phyloP scores from a whole-genome alignment of 2,329 filamentous ascomycete genomes.

The Chrysoporthe deuterocubensis region DNA sequence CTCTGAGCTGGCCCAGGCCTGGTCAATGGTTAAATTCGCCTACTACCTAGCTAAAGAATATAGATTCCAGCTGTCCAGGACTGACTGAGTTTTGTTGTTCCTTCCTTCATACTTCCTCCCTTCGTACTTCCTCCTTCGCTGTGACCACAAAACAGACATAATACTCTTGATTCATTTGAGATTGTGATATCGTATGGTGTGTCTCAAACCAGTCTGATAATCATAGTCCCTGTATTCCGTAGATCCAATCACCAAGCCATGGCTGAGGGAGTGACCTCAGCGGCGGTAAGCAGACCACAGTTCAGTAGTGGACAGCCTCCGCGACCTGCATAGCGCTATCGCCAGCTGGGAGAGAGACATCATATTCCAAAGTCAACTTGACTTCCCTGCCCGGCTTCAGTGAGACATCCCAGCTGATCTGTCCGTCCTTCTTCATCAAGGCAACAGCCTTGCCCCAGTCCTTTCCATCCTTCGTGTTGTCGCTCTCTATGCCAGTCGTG shows the following conservation, averaged over 20 bases:
- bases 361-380: conserved; percentile 64
- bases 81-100: not conserved
- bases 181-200: not conserved
- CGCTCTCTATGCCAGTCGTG: conserved; percentile 38
- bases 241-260: not conserved
- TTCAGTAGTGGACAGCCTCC: not conserved
- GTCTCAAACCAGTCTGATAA: not conserved
- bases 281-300: not conserved
- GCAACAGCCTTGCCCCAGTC: conserved; percentile 61
- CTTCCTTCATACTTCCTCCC: not conserved
- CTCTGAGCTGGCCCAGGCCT: not conserved
- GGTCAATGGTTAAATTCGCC: not conserved
- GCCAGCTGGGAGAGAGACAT: conserved; percentile 58
- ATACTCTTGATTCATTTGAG: not conserved
- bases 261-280: not conserved
- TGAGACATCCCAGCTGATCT: conserved; percentile 62
- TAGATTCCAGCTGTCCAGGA: not conserved
- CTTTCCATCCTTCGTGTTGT: conserved; percentile 37
- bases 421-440: conserved; percentile 58
- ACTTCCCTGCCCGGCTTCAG: conserved; percentile 62
- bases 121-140: not conserved
- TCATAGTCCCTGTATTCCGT: not conserved
- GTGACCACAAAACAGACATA: not conserved
- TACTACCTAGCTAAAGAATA: not conserved
- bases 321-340: conserved; percentile 43